These are phyloP conservation scores for Rubroboletus pulcherrimus DNA, from an alignment of 768 basidiomycete species.

Conservation along the genomic window DNA sequence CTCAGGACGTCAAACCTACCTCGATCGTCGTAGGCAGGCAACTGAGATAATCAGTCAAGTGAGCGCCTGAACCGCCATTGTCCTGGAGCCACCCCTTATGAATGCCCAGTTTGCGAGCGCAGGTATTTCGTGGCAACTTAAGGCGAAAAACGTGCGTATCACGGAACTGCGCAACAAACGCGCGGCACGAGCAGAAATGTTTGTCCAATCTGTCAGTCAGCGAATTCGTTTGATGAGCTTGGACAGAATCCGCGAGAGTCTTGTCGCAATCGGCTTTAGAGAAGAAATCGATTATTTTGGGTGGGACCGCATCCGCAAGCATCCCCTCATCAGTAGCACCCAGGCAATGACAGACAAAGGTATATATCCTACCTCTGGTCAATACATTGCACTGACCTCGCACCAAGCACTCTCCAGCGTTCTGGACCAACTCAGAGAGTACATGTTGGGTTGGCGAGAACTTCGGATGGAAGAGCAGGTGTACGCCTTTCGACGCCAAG, in stretches of 20 bases:
- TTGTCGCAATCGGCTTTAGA: conserved; percentile 19
- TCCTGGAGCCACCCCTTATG: conserved; percentile 5
- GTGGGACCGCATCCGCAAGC: conserved; percentile 31
- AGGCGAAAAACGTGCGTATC: conserved; percentile 16
- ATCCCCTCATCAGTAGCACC: conserved; percentile 26
- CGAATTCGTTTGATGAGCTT: conserved; percentile 3
- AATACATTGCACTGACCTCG: conserved; percentile 4
- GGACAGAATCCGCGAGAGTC: conserved; percentile 18
- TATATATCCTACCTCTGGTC: background rate
- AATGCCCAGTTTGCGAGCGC: conserved; percentile 21
- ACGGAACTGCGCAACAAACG: conserved; percentile 22
- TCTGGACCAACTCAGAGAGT: conserved; percentile 19
- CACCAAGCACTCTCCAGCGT: conserved; percentile 15
- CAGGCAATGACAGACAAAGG: conserved; percentile 23
- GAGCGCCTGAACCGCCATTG: background rate
- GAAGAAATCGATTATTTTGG: conserved; percentile 29
- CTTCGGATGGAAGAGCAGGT: conserved; percentile 29
- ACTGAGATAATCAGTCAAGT: conserved; percentile 11
- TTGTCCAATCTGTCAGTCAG: conserved; percentile 3
- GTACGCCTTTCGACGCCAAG: conserved; percentile 23
- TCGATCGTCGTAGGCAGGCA: conserved; percentile 13
- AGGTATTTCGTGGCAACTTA: conserved; percentile 26
- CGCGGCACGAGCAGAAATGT: conserved; percentile 25
- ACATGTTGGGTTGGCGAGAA: conserved; percentile 31
- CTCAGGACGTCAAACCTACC: conserved; percentile 17